phyloP scores from a whole-genome alignment of 2,329 filamentous ascomycete genomes.

The Xylariaceae sp. region DNA sequence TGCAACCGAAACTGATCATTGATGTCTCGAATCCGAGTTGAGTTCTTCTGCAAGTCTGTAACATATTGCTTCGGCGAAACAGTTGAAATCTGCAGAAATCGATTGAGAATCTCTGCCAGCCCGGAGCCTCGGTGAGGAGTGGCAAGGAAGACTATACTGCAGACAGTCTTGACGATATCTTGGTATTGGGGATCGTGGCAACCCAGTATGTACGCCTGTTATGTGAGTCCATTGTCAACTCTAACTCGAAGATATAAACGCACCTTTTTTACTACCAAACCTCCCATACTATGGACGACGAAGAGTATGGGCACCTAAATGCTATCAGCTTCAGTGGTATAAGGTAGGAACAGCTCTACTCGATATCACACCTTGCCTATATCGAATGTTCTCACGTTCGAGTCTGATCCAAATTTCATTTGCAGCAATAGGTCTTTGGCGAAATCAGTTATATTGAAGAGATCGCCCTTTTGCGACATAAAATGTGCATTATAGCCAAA shows the following conservation, averaged over 20 bases:
- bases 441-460: conserved; percentile 30
- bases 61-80: not conserved
- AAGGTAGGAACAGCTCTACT: too few species aligned
- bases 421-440: conserved; percentile 32
- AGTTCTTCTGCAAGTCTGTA: not conserved
- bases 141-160: not conserved
- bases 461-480: conserved; percentile 27
- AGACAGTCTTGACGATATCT: not conserved
- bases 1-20: not conserved
- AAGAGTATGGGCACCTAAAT: conserved; percentile 26
- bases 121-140: not conserved
- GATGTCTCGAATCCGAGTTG: not conserved
- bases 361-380: not conserved
- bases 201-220: not conserved
- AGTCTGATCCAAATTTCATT: conserved; percentile 24
- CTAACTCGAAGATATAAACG: conserved; percentile 9
- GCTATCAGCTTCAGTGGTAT: too few species aligned
- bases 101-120: not conserved
- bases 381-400: conserved; percentile 19
- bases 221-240: conserved; percentile 19
- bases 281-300: conserved; percentile 31
- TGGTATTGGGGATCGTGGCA: not conserved
- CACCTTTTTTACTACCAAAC: conserved; percentile 29
- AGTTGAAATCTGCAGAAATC: not conserved
- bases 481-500: conserved; percentile 20